Evolutionary conservation across 2,329 filamentous ascomycete species (phyloP).

Genomic region (Diplodia seriata): DNA sequence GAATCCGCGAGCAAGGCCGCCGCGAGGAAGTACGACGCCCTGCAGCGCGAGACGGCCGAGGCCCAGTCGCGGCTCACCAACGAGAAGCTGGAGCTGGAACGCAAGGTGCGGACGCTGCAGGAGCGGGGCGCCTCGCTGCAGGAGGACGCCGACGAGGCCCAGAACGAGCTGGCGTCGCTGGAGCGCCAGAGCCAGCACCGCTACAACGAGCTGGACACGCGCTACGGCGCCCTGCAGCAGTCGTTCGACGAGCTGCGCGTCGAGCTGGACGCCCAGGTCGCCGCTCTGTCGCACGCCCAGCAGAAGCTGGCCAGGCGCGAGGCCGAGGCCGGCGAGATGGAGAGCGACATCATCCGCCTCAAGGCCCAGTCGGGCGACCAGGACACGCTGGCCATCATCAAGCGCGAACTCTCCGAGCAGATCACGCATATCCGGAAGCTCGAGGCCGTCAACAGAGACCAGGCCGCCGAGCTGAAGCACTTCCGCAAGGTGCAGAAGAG

Average conservation of each 20-base stretch:
- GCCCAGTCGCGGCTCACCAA: conserved; percentile 61
- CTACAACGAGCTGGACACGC: conserved; percentile 66
- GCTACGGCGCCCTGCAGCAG: conserved; percentile 64
- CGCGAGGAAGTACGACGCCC: conserved; percentile 60
- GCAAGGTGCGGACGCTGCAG: conserved; percentile 61
- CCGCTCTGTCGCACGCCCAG: conserved; percentile 66
- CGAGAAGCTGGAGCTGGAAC: conserved; percentile 63
- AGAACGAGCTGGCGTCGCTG: conserved; percentile 74
- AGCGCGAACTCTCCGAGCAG: conserved; percentile 87
- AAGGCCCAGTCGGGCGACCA: conserved; percentile 88
- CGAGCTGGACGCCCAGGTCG: conserved; percentile 64
- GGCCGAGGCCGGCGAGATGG: conserved; percentile 72
- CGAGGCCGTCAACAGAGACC: conserved; percentile 80
- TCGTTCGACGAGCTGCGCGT: conserved; percentile 66
- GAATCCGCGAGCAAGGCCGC: conserved; percentile 61
- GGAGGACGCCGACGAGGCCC: conserved; percentile 84
- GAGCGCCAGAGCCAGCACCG: conserved; percentile 69
- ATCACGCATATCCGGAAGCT: conserved; percentile 87
- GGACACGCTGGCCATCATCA: conserved; percentile 84
- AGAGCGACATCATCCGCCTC: conserved; percentile 81
- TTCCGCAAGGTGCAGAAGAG: conserved; percentile 82
- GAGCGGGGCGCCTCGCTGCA: conserved; percentile 76
- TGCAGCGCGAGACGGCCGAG: conserved; percentile 63
- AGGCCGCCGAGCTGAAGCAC: conserved; percentile 79
- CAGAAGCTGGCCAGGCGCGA: conserved; percentile 73